A percentile compares a stretch with the other conserved stretches of the same genome.
Conservation (phyloP, 345 rosid species). For the Zanthoxylum bungeanum region DNA sequence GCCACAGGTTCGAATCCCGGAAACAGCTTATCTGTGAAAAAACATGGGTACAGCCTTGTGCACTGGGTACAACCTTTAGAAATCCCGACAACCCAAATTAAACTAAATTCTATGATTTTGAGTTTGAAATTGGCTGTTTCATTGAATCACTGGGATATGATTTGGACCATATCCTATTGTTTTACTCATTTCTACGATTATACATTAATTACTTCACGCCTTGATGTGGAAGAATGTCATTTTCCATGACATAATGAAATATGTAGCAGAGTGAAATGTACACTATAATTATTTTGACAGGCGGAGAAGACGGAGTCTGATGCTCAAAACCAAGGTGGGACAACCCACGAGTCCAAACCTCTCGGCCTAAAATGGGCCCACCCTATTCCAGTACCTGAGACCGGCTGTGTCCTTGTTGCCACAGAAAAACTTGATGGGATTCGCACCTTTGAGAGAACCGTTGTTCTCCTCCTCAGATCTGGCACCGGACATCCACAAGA, state of each 20-base stretch:
- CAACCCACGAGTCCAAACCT: slow-evolving; percentile 46
- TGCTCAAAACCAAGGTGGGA: slow-evolving; percentile 41
- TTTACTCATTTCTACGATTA: neutral
- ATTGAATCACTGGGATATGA: neutral
- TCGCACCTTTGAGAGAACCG: slow-evolving; percentile 74
- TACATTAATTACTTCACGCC: neutral
- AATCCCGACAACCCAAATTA: neutral
- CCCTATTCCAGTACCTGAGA: slow-evolving; percentile 86
- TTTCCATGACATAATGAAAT: neutral
- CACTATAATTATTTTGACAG: slow-evolving; percentile 33
- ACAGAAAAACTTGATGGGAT: slow-evolving; percentile 92
- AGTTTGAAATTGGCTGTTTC: neutral
- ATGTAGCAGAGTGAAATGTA: neutral
- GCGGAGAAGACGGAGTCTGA: slow-evolving; percentile 49
- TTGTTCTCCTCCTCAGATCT: slow-evolving; percentile 85
- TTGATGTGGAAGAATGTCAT: neutral
- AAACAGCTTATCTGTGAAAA: too few species aligned
- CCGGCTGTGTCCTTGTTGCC: slow-evolving; percentile 92
- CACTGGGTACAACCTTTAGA: too few species aligned
- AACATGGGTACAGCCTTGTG: too few species aligned
- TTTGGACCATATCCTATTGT: neutral
- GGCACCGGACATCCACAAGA: slow-evolving; percentile 85
- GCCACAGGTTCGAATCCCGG: too few species aligned
- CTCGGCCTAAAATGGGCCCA: slow-evolving; percentile 84
- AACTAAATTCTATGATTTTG: too few species aligned